Percentiles rank a stretch among this genome's conserved stretches.
Evolutionary conservation across 495 filamentous ascomycete genomes (phyloP).

Genomic region (Bryoglossum gracile): DNA sequence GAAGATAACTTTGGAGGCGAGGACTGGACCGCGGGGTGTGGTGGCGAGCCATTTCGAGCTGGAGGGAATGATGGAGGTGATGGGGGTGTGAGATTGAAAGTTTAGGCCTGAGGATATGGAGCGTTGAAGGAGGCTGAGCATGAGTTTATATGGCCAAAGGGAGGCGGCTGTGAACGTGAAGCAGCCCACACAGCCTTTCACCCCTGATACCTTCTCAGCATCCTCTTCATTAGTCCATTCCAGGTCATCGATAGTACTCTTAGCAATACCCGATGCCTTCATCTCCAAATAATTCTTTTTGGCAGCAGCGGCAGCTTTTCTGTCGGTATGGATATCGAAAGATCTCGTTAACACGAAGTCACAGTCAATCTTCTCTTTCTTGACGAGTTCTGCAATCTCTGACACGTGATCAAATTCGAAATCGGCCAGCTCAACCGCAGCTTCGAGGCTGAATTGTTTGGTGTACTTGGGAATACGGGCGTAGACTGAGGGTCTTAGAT

Average conservation of each 20-base stretch:
- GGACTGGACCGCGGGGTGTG: conserved; percentile 32
- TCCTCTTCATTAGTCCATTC: background rate
- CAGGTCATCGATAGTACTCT: background rate
- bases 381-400: conserved; percentile 6
- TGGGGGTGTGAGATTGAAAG: conserved; percentile 29
- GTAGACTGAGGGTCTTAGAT: conserved; percentile 8
- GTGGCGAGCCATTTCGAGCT: background rate
- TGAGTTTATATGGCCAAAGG: conserved; percentile 35
- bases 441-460: background rate
- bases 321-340: conserved; percentile 32
- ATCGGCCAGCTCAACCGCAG: conserved; percentile 6
- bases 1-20: conserved; percentile 37
- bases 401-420: conserved; percentile 9
- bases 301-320: conserved; percentile 21
- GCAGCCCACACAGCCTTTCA: conserved; percentile 6
- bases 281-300: conserved; percentile 28
- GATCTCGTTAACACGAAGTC: conserved; percentile 34
- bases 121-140: background rate
- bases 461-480: background rate
- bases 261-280: too few relatives aligned
- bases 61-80: conserved; percentile 12
- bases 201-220: background rate
- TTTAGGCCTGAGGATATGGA: conserved; percentile 11
- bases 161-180: conserved; percentile 21
- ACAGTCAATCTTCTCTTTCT: conserved; percentile 15